Evolutionary conservation across 345 rosid genomes (phyloP), one percentile per base, ranked within the genome.

Genomic region (Salix purpurea): DNA sequence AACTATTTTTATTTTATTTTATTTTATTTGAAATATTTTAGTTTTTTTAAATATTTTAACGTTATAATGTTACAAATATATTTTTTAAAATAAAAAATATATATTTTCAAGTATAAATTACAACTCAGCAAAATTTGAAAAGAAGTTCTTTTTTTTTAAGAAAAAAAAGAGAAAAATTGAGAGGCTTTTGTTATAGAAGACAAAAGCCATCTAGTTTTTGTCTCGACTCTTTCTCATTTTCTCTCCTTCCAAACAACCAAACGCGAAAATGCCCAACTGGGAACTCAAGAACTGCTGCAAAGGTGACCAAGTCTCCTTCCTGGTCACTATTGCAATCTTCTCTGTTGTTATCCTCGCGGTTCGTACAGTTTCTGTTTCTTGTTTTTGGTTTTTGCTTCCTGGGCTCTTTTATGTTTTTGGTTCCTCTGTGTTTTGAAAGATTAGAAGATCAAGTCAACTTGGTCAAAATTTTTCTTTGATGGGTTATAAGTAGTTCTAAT

Each of bases 291-390:
- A 82, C 74, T 96, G 99, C 79, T 96, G 99, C 85, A 79, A 89
- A 76, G 83, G 85, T 28, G 88, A 91, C 81, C 99, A 96, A 78
- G 83, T 79, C 77, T 28, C 79, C 52, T 96, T 89, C 83, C 58
- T 96, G 30, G 82, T 85, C 67, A 88, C 90, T 68, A 86, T 90
- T 71, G 99, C 90, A 23, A 89, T 92, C 85, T 96, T 86, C 91
- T 91, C 94, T 74, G 84, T 96, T 74, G 97, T 87, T 76, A 93
- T 96, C 72, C 90, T 96, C 77, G 80, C 87, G 84, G 99, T 96
- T 81, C 73, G 88, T 82, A 11, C 18, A 4, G 50, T 76, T 44
- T 40, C 76, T 75, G 13, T 72, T 60, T n/a, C 8, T 28, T 54
- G 44, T 40, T 40, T 40, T 0, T 40, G 1, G 13, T 2, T 40